A percentile compares a stretch with the other conserved stretches of the same genome.
phyloP scores from a whole-genome alignment of 352 stramenopile species.

The Blastocystis sp. region DNA sequence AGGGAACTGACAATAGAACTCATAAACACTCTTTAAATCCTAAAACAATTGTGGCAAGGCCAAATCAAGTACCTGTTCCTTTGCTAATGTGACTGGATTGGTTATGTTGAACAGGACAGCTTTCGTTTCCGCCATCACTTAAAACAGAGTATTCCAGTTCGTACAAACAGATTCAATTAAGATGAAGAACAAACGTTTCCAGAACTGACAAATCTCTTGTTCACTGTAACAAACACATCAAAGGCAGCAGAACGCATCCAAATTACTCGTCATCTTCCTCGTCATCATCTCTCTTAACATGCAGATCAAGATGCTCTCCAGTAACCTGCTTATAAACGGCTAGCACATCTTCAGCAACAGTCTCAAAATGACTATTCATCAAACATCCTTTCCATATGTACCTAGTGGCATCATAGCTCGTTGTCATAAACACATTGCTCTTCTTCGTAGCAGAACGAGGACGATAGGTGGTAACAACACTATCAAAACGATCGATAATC shows the following conservation, averaged over 20 bases:
- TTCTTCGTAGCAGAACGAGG: constrained; percentile 82
- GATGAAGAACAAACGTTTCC: not conserved
- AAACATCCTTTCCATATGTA: not conserved
- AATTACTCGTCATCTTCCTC: constrained; percentile 37
- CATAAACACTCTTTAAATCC: constrained; percentile 50
- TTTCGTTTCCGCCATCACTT: constrained; percentile 13
- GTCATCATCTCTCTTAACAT: constrained; percentile 40
- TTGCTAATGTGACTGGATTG: not conserved
- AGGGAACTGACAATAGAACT: constrained; percentile 5
- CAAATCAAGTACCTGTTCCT: constrained; percentile 25
- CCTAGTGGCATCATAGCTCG: constrained; percentile 84
- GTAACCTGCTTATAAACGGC: constrained; percentile 95
- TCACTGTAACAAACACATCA: too few species aligned
- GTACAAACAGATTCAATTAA: not conserved
- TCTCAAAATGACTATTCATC: constrained; percentile 88
- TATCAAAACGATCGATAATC: constrained; percentile 93
- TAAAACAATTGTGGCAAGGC: not conserved
- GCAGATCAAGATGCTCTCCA: constrained; percentile 94
- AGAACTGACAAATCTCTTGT: not conserved
- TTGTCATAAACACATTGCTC: constrained; percentile 96
- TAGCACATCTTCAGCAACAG: constrained; percentile 90
- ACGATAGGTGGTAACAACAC: constrained; percentile 89
- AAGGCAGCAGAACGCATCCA: not conserved
- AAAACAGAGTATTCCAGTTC: too few species aligned
- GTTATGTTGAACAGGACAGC: not conserved